A percentile compares a stretch with the other conserved stretches of the same genome.
phyloP scores from a whole-genome alignment of 108 stramenopile species.

The Cyclotella baltica region DNA sequence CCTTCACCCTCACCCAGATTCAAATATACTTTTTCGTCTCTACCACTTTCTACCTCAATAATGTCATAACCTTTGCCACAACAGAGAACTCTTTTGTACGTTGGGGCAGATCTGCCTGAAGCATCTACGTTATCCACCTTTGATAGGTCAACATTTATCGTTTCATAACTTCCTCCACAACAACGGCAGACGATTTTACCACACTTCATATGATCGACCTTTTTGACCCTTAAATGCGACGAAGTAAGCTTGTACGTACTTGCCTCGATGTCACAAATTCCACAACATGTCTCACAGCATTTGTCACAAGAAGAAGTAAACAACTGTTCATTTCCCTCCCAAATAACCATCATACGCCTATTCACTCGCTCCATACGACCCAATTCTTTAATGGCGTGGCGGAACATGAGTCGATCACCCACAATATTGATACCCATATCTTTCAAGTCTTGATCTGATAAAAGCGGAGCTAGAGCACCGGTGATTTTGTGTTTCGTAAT shows the following conservation, averaged over 20 bases:
- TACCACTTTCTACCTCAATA: conserved; percentile 21
- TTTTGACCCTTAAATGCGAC: conserved; percentile 54
- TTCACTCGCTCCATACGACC: conserved; percentile 33
- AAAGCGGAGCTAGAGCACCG: conserved; percentile 47
- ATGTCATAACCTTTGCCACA: conserved; percentile 29
- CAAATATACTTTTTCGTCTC: conserved; percentile 35
- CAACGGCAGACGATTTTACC: conserved; percentile 57
- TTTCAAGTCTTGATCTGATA: conserved; percentile 52
- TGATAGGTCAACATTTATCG: conserved; percentile 58
- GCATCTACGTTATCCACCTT: conserved; percentile 63
- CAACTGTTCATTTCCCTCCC: conserved; percentile 59
- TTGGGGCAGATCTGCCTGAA: conserved; percentile 51
- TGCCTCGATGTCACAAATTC: conserved; percentile 58
- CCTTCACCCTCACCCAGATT: conserved; percentile 47
- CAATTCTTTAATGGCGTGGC: conserved; percentile 31
- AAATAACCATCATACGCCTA: conserved; percentile 35
- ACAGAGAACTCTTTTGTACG: conserved; percentile 46
- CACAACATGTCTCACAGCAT: conserved; percentile 30
- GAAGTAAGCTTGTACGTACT: conserved; percentile 51
- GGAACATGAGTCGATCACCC: conserved; percentile 59
- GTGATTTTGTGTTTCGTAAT: conserved; percentile 57
- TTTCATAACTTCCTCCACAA: conserved; percentile 26
- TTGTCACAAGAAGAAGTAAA: conserved; percentile 31
- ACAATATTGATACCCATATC: conserved; percentile 62
- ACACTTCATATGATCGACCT: conserved; percentile 45